Evolutionary conservation across 164 flowering plant genomes (phyloP), one percentile per base, ranked within the genome.

Genomic region (Chimonanthus salicifolius): DNA sequence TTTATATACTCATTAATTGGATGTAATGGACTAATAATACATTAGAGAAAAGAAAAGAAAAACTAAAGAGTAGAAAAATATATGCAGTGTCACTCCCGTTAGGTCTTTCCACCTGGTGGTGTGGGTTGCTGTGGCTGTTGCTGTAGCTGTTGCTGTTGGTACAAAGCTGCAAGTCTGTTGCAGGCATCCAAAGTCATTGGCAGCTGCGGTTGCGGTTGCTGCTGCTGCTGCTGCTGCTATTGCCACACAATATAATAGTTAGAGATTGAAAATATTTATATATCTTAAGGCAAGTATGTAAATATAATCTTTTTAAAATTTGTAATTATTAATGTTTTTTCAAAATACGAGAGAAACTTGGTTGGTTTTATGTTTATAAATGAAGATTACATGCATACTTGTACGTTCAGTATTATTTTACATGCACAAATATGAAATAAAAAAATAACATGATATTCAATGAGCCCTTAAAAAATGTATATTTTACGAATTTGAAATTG

Each of bases 121-220:
- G 65, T 18, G n/a, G 33, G 65, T 63, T 51, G 58, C 58, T 51
- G 58, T 74, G 47, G 44, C 75, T 79, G 0, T 20, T 20, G 44
- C 75, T 82, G 80, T 68, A 82, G 92, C 49, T 84, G 83, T 66
- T 82, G 74, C 62, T 89, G 92, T 71, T 88, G 89, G 69, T 79
- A 87, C 83, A 88, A 67, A 3, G 92, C 85, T 0, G 89, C 93
- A 88, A 90, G 84, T 77, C 88, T 84, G 73, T 77, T 83, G 74
- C 84, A 89, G 48, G 86, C 83, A 7, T 92, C 95, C 90, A 88
- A 80, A 3, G 78, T 88, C 90, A 86, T 87, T 0, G 94, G 86
- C 91, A 90, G 92, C 87, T 79, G 65, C 65, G 4, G 33, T 9
- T 7, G 43, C 45, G 3, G 43, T 21, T 3, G 43, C 65, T 33